Percentiles rank a stretch among this genome's conserved stretches.
Evolutionary conservation across 2,329 filamentous ascomycete species (phyloP).

Genomic region (Chrysoporthe cubensis): DNA sequence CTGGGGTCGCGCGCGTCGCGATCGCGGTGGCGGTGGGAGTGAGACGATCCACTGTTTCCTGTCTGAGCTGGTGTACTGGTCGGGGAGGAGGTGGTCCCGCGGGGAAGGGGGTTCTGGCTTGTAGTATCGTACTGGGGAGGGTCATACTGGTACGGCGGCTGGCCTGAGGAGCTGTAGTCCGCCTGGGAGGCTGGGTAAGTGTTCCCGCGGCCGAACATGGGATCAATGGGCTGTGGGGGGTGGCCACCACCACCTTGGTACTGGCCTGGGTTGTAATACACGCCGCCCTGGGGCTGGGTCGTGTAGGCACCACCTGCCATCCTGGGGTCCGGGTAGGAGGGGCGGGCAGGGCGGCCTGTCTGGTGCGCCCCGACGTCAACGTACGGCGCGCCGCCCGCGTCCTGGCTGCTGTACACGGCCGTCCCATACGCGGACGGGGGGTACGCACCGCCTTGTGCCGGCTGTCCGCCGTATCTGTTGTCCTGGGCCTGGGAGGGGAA

Average conservation of each 20-base stretch:
- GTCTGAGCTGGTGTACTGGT: slow-evolving; percentile 30
- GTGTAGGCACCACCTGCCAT: slow-evolving; percentile 7
- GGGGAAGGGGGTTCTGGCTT: slow-evolving; percentile 19
- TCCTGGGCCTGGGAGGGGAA: slow-evolving; percentile 19
- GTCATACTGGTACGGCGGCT: slow-evolving; percentile 31
- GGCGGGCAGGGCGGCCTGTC: neutral
- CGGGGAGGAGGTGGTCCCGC: slow-evolving; percentile 25
- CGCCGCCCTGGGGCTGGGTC: slow-evolving; percentile 7
- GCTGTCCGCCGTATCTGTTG: slow-evolving; percentile 18
- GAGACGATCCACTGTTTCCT: slow-evolving; percentile 29
- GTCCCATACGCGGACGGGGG: slow-evolving; percentile 11
- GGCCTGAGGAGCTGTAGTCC: slow-evolving; percentile 21
- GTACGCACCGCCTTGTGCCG: slow-evolving; percentile 16
- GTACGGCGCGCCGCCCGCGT: slow-evolving; percentile 11
- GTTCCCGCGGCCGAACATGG: slow-evolving; percentile 65
- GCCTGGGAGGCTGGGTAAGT: slow-evolving; percentile 45
- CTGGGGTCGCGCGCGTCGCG: slow-evolving; percentile 24
- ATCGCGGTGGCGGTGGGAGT: slow-evolving; percentile 25
- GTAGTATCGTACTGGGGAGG: slow-evolving; percentile 23
- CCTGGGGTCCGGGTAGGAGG: slow-evolving; percentile 26
- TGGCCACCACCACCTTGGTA: slow-evolving; percentile 39
- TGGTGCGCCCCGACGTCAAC: slow-evolving; percentile 16
- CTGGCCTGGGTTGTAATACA: slow-evolving; percentile 37
- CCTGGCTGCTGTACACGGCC: neutral
- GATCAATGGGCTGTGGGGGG: slow-evolving; percentile 52